phyloP scores from a whole-genome alignment of 1,284 basidiomycete genomes.

The Athelia psychrophila region DNA sequence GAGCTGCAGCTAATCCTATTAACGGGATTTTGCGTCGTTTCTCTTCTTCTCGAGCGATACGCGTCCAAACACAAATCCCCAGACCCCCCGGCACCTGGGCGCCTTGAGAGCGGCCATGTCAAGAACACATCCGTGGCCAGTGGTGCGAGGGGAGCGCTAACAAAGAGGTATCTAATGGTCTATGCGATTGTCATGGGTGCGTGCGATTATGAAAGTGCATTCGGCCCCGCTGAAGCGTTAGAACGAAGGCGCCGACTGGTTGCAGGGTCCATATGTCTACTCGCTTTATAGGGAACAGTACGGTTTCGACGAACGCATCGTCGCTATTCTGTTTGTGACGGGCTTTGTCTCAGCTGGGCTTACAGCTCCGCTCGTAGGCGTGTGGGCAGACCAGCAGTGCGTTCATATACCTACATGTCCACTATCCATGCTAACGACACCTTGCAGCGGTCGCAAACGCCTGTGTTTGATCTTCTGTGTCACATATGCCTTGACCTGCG shows the following conservation, averaged over 20 bases:
- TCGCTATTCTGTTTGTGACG: conserved; percentile 69
- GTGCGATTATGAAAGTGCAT: conserved; percentile 17
- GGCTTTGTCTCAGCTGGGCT: conserved; percentile 70
- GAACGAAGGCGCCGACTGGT: conserved; percentile 67
- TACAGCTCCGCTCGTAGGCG: conserved; percentile 65
- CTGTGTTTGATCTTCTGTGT: conserved; percentile 68
- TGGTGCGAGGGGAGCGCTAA: conserved; percentile 35
- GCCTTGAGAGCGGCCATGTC: conserved; percentile 32
- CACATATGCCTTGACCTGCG: conserved; percentile 57
- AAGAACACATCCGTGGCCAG: conserved; percentile 8
- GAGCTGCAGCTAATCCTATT: conserved; percentile 50
- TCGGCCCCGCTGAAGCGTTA: conserved; percentile 1
- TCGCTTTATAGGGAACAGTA: conserved; percentile 72
- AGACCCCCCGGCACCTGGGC: conserved; percentile 21
- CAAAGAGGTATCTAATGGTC: conserved; percentile 59
- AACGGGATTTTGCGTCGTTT: conserved; percentile 38
- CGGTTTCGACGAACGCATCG: conserved; percentile 54
- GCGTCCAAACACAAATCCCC: conserved; percentile 28
- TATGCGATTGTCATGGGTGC: conserved; percentile 73
- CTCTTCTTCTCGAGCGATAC: conserved; percentile 46
- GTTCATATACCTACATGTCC: conserved; percentile 19
- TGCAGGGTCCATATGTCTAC: conserved; percentile 77
- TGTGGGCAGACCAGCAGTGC: conserved; percentile 74
- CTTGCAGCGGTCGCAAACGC: conserved; percentile 56
- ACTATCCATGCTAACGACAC: conserved; percentile 2